Conservation (phyloP, 495 filamentous ascomycete species). For the Aspergillus egyptiacus region DNA sequence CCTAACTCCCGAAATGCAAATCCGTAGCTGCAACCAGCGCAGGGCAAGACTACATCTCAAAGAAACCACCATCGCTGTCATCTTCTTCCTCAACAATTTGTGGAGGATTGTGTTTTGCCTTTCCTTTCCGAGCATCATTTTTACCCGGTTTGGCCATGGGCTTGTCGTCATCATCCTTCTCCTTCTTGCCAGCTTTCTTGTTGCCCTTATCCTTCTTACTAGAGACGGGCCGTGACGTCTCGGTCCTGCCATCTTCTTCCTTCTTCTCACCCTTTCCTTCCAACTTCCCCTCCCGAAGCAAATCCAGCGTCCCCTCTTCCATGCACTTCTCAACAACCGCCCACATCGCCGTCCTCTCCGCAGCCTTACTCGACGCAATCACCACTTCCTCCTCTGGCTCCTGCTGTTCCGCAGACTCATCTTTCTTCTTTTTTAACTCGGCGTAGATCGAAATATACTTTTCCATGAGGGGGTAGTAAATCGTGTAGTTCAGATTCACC, state of each 20-base stretch:
- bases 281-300: conserved; percentile 48
- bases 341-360: conserved; percentile 60
- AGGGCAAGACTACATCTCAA: conserved; percentile 25
- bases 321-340: conserved; percentile 60
- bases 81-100: conserved; percentile 29
- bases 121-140: conserved; percentile 14
- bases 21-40: conserved; percentile 13
- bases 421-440: conserved; percentile 30
- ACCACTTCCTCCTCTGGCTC: conserved; percentile 17
- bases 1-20: conserved; percentile 23
- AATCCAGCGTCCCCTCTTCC: conserved; percentile 56
- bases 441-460: conserved; percentile 76
- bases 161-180: conserved; percentile 14
- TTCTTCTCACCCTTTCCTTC: conserved; percentile 5
- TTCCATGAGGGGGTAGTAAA: conserved; percentile 72
- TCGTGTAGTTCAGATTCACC: conserved; percentile 81
- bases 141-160: conserved; percentile 9
- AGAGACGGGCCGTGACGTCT: no score
- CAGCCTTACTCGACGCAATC: not conserved
- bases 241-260: not conserved
- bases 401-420: conserved; percentile 10
- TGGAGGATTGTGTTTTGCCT: conserved; percentile 13
- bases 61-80: conserved; percentile 55
- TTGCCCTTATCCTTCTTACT: not conserved
- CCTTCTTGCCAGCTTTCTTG: conserved; percentile 8